Evolutionary conservation across 129 eudicot genomes (phyloP).

Genomic region (Deinandra increscens): DNA sequence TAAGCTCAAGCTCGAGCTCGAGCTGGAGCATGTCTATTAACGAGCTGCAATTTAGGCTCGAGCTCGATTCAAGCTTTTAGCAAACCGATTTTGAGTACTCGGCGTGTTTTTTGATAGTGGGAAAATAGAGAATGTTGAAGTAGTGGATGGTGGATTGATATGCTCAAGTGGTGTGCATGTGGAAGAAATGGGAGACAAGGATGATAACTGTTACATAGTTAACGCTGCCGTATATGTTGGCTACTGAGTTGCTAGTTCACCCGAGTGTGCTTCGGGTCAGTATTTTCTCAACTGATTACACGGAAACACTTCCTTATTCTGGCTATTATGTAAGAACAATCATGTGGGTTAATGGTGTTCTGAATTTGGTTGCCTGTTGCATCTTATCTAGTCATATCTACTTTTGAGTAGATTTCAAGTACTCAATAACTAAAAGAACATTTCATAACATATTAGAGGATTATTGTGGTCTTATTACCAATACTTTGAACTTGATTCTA

Average conservation of each 20-base stretch:
- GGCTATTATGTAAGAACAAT: not conserved
- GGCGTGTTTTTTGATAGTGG: conserved; percentile 43
- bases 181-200: conserved; percentile 97
- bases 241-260: conserved; percentile 35
- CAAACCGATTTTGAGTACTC: not conserved
- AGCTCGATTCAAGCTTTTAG: not conserved
- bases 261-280: not conserved
- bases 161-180: conserved; percentile 97
- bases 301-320: not conserved
- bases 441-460: too few relatives aligned
- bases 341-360: not conserved
- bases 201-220: conserved; percentile 90
- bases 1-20: not conserved
- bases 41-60: not conserved
- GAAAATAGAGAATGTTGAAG: conserved; percentile 64
- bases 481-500: conserved; percentile 40
- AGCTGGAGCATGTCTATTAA: too few relatives aligned
- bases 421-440: too few relatives aligned
- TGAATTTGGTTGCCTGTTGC: not conserved
- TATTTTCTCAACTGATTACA: not conserved
- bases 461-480: too few relatives aligned
- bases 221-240: conserved; percentile 98
- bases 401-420: not conserved
- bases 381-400: not conserved
- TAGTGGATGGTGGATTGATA: conserved; percentile 92